These are phyloP conservation scores for Cyclotella baltica DNA, from an alignment of 108 stramenopile species.

Conservation along the genomic window DNA sequence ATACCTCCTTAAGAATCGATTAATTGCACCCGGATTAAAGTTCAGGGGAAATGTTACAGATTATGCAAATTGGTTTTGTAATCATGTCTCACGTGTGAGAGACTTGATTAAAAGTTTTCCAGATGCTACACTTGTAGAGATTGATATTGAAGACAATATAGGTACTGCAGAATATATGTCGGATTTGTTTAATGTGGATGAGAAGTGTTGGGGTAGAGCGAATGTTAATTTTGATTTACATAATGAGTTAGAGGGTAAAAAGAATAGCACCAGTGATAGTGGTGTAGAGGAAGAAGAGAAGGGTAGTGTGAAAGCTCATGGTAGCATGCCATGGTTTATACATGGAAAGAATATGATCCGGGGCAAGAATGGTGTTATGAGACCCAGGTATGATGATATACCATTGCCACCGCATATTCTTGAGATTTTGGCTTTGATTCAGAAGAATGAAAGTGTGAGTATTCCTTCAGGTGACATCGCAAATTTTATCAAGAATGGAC, in stretches of 20 bases:
- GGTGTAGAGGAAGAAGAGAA: background rate
- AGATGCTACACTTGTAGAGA: constrained; percentile 19
- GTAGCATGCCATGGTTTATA: constrained; percentile 15
- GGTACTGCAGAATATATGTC: background rate
- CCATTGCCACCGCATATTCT: constrained; percentile 13
- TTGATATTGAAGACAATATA: constrained; percentile 29
- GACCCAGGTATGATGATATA: background rate
- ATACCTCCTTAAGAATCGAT: background rate
- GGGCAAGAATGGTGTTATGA: constrained; percentile 24
- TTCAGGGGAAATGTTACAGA: background rate
- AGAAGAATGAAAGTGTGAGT: background rate
- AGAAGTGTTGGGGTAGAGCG: constrained; percentile 14
- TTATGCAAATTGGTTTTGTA: constrained; percentile 26
- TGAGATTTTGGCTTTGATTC: background rate
- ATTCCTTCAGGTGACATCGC: background rate
- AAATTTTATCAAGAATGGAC: background rate
- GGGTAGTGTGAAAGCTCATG: background rate
- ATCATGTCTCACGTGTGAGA: constrained; percentile 28
- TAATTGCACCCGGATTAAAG: background rate
- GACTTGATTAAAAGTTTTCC: constrained; percentile 3
- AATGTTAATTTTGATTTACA: constrained; percentile 31
- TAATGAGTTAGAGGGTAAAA: background rate
- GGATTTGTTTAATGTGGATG: constrained; percentile 30
- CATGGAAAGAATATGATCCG: constrained; percentile 10
- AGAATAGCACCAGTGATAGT: background rate